Evolutionary conservation across 1,139 yeast genomes (phyloP).

Genomic region (Wickerhamomyces sp.): DNA sequence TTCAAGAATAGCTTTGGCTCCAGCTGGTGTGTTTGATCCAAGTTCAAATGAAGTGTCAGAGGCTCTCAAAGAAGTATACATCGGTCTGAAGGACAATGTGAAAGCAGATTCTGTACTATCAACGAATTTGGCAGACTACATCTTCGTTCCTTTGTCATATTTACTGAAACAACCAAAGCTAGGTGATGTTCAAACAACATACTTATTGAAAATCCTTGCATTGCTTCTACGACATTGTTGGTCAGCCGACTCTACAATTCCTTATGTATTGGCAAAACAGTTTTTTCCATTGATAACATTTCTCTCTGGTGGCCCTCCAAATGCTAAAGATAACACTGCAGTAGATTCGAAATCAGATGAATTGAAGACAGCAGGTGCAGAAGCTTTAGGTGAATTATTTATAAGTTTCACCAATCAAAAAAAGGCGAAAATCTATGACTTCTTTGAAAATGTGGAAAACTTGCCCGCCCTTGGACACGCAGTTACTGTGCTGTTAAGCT

Average conservation of each 20-base stretch:
- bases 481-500: conserved; percentile 39
- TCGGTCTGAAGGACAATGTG: conserved; percentile 16
- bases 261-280: conserved; percentile 40
- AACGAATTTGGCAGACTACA: conserved; percentile 50
- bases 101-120: conserved; percentile 24
- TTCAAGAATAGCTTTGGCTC: conserved; percentile 38
- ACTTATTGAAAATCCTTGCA: conserved; percentile 36
- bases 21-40: conserved; percentile 30
- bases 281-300: conserved; percentile 44
- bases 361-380: conserved; percentile 38
- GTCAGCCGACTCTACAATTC: conserved; percentile 34
- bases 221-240: conserved; percentile 43
- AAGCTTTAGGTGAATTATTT: conserved; percentile 30
- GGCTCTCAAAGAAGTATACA: conserved; percentile 30
- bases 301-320: conserved; percentile 37
- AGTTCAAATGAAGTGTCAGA: conserved; percentile 25
- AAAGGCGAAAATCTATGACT: conserved; percentile 19
- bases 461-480: conserved; percentile 44
- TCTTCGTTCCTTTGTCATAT: conserved; percentile 55
- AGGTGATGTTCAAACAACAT: conserved; percentile 40
- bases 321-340: conserved; percentile 24
- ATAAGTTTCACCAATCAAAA: conserved; percentile 27
- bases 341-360: conserved; percentile 31
- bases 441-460: conserved; percentile 32
- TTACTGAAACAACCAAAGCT: conserved; percentile 41